Conservation (phyloP, 306 rosid species). For the Quercus aquifolioides region DNA sequence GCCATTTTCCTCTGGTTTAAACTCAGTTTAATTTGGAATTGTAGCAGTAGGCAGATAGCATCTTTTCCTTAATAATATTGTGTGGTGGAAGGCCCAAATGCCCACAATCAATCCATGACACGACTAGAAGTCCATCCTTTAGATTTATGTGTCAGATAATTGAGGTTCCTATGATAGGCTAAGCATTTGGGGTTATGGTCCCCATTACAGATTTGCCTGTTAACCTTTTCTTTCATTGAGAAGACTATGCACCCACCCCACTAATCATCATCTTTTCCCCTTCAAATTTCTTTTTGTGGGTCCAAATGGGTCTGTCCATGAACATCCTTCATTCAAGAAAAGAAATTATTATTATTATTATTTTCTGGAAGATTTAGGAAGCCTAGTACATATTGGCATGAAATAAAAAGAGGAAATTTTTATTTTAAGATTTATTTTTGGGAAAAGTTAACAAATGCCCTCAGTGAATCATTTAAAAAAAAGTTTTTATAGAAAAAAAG, state of each 20-base stretch:
- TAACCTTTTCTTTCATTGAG: not conserved
- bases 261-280: not conserved
- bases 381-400: too few species aligned
- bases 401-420: too few species aligned
- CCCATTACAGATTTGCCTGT: not conserved
- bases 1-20: too few species aligned
- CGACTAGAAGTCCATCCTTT: not conserved
- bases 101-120: conserved; percentile 12
- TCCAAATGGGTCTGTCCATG: not conserved
- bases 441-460: too few species aligned
- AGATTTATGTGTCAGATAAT: not conserved
- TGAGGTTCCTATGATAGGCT: not conserved
- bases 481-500: too few species aligned
- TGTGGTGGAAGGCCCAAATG: conserved; percentile 14
- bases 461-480: too few species aligned
- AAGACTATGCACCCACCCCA: conserved; percentile 16
- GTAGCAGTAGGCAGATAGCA: conserved; percentile 5
- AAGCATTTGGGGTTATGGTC: not conserved
- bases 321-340: not conserved
- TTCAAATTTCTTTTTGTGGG: not conserved
- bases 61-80: not conserved
- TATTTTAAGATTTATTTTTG: too few species aligned
- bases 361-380: too few species aligned
- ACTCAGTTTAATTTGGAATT: too few species aligned
- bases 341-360: too few species aligned